Evolutionary conservation across 2,329 filamentous ascomycete species (phyloP), one percentile per base, ranked within the genome.

Genomic region (Calonectria hongkongensis): DNA sequence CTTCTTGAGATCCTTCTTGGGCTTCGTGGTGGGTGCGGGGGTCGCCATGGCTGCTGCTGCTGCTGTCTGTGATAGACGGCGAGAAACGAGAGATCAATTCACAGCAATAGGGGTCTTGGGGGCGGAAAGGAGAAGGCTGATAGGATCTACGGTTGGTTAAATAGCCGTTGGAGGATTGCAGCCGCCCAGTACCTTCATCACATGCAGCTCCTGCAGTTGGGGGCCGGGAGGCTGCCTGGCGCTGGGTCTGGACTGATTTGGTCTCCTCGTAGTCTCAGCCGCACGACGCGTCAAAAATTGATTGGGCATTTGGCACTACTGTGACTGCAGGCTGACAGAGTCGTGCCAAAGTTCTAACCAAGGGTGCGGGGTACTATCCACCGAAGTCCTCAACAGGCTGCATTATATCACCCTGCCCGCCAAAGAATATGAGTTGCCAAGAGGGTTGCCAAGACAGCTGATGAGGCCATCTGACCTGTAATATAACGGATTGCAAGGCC

Each of bases 1-100:
- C 51, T 56, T 56, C 51, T 56, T 56, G 51, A 30, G 51, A 10
- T 56, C 51, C 51, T 56, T 56, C 51, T 56, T 56, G 51, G 51
- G 51, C 51, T 39, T 56, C 18, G 30, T 33, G 51, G 51, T 12
- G 28, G 51, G 6, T 28, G 30, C 43, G 28, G 54, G 39, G 18
- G 36, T 12, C 36, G 60, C 27, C n/a, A 56, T 50, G 28, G 7
- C 10, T 33, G n/a, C 25, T 21, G 30, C 33, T 56, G 18, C 16
- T 36, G 13, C 45, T 25, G 18, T 33, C n/a, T 7, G 2, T 4
- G n/a, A 6, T 4, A 7, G n/a, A 48, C 45, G 25, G 10, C 9
- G 16, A 51, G 21, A 28, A 28, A 56, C 21, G 30, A 36, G 18
- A 56, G n/a, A 33, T 36, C 2, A n/a, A 25, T 36, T 56, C 10